Evolutionary conservation across 2,329 filamentous ascomycete genomes (phyloP).

Genomic region (Colletotrichum costaricense): DNA sequence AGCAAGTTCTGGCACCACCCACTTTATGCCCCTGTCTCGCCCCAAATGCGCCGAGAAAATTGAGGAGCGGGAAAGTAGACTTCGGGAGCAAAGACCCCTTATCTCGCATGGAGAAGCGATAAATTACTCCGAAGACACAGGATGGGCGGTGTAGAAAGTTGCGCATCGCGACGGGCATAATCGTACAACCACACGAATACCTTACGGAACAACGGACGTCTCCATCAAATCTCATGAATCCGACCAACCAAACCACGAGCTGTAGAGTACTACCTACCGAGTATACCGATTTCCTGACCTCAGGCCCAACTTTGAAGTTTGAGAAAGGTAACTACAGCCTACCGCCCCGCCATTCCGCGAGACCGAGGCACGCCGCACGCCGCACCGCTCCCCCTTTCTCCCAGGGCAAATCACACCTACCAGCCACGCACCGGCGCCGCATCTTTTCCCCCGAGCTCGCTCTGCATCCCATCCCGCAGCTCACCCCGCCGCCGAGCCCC

Average conservation of each 20-base stretch:
- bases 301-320: no score
- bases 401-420: background rate
- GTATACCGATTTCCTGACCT: no score
- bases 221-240: background rate
- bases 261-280: background rate
- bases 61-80: background rate
- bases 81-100: background rate
- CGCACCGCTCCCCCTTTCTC: background rate
- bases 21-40: background rate
- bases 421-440: background rate
- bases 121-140: slow-evolving; percentile 4
- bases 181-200: background rate
- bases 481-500: background rate
- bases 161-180: background rate
- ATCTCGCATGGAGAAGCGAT: slow-evolving; percentile 7
- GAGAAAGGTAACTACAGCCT: no score
- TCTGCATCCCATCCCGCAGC: background rate
- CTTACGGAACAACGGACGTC: background rate
- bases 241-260: background rate
- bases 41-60: background rate
- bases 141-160: slow-evolving; percentile 10
- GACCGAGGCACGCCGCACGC: background rate
- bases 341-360: background rate
- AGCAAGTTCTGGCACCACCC: slow-evolving; percentile 1
- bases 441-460: background rate